Evolutionary conservation across 1,139 yeast species (phyloP).

Genomic region (Hyphopichia buzzinii): DNA sequence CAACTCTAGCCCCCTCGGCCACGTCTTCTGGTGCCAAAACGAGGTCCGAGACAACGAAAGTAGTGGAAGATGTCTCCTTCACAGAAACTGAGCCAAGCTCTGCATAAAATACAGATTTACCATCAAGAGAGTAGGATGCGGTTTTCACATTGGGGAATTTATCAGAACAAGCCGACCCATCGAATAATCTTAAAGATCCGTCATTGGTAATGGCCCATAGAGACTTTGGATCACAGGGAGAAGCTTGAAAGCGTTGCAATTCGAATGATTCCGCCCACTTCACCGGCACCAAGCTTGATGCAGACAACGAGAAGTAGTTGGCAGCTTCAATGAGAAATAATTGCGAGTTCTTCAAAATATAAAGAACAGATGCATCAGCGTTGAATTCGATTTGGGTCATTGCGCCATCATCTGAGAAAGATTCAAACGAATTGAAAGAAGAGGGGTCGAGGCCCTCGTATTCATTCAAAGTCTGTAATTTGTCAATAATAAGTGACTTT

Average conservation of each 20-base stretch:
- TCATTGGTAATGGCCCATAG: not conserved
- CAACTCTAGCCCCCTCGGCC: not conserved
- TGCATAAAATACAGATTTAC: conserved; percentile 7
- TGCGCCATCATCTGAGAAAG: not conserved
- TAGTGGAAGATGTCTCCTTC: not conserved
- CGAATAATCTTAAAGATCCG: not conserved
- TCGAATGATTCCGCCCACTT: not conserved
- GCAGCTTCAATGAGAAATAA: not conserved
- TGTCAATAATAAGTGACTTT: conserved; percentile 8
- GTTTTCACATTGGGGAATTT: conserved; percentile 8
- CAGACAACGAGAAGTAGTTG: conserved; percentile 2
- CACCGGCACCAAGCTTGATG: not conserved
- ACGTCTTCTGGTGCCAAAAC: not conserved
- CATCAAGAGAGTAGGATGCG: conserved; percentile 14
- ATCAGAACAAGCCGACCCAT: too few species aligned
- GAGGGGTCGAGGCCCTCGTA: not conserved
- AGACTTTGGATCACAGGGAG: not conserved
- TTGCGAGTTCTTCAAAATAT: not conserved
- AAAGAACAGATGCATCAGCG: not conserved
- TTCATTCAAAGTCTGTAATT: conserved; percentile 4
- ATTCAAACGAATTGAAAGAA: not conserved
- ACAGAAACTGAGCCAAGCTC: conserved; percentile 1
- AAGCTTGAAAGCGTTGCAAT: not conserved
- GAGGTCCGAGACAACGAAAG: not conserved
- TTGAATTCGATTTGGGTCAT: conserved; percentile 1